A percentile compares a stretch with the other conserved stretches of the same genome.
Evolutionary conservation across 805 yeast species (phyloP).

Genomic region (Schwanniomyces sp.): DNA sequence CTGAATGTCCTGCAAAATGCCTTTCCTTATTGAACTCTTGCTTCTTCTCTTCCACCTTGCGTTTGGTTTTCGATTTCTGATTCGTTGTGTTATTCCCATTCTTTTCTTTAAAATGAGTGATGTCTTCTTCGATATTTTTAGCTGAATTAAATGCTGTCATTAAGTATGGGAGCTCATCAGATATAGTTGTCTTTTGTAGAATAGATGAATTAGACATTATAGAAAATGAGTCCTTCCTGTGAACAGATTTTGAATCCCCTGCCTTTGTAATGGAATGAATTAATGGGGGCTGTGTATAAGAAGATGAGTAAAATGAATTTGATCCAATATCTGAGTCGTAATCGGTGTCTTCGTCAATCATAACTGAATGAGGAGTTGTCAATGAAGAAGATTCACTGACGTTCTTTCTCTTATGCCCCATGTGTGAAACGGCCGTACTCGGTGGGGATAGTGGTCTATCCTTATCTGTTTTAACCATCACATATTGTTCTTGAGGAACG

Average conservation of each 20-base stretch:
- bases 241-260: conserved; percentile 1
- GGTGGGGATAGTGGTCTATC: not conserved
- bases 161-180: conserved; percentile 65
- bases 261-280: conserved; percentile 40
- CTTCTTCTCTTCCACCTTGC: not conserved
- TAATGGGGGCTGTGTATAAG: conserved; percentile 27
- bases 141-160: conserved; percentile 69
- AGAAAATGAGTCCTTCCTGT: conserved; percentile 25
- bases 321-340: conserved; percentile 28
- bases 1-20: conserved; percentile 20
- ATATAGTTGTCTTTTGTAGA: conserved; percentile 51
- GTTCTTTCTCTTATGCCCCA: not conserved
- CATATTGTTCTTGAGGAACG: not conserved
- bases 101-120: conserved; percentile 22
- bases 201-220: conserved; percentile 33
- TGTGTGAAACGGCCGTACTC: not conserved
- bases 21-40: conserved; percentile 2
- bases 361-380: not conserved
- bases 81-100: conserved; percentile 9
- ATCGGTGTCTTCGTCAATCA: conserved; percentile 15
- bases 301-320: conserved; percentile 18
- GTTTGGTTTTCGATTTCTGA: not conserved
- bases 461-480: not conserved
- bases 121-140: conserved; percentile 55
- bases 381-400: not conserved